Evolutionary conservation across 1,139 yeast species (phyloP).

Genomic region (Meyerozyma guilliermondii): DNA sequence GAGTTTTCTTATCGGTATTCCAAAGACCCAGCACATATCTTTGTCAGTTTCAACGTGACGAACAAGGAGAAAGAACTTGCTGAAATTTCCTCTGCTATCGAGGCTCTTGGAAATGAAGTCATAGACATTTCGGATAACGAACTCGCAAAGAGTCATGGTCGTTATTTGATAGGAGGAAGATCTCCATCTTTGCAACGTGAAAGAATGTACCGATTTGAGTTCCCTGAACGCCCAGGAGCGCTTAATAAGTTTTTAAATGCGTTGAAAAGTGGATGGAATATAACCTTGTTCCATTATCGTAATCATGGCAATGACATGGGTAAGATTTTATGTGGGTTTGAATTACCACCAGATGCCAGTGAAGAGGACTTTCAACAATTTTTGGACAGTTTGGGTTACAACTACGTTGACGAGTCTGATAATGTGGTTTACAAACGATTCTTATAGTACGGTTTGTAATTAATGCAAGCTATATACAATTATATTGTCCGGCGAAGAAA

Average conservation of each 20-base stretch:
- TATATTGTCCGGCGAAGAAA: slow-evolving; percentile 39
- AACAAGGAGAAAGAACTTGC: slow-evolving; percentile 57
- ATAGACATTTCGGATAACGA: slow-evolving; percentile 87
- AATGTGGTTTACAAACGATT: slow-evolving; percentile 79
- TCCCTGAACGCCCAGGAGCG: slow-evolving; percentile 98
- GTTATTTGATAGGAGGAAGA: slow-evolving; percentile 93
- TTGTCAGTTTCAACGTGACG: slow-evolving; percentile 78
- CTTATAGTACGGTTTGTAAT: slow-evolving; percentile 21
- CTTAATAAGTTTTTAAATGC: slow-evolving; percentile 70
- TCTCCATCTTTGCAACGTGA: slow-evolving; percentile 58
- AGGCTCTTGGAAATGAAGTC: slow-evolving; percentile 53
- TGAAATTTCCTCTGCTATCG: slow-evolving; percentile 32
- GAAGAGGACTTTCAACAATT: slow-evolving; percentile 61
- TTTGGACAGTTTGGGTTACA: slow-evolving; percentile 69
- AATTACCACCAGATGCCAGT: slow-evolving; percentile 69
- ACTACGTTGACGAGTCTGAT: slow-evolving; percentile 75
- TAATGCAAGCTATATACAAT: slow-evolving; percentile 1
- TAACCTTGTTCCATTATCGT: slow-evolving; percentile 91
- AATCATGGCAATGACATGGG: slow-evolving; percentile 96
- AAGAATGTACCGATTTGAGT: slow-evolving; percentile 77
- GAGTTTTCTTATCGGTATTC: slow-evolving; percentile 86
- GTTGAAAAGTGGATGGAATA: slow-evolving; percentile 78
- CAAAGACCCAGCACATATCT: slow-evolving; percentile 65
- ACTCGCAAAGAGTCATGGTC: slow-evolving; percentile 92
- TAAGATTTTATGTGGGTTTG: slow-evolving; percentile 83